Percentiles rank a stretch among this genome's conserved stretches.
phyloP scores from a whole-genome alignment of 208 protist species.

The Acanthamoeba royreba region DNA sequence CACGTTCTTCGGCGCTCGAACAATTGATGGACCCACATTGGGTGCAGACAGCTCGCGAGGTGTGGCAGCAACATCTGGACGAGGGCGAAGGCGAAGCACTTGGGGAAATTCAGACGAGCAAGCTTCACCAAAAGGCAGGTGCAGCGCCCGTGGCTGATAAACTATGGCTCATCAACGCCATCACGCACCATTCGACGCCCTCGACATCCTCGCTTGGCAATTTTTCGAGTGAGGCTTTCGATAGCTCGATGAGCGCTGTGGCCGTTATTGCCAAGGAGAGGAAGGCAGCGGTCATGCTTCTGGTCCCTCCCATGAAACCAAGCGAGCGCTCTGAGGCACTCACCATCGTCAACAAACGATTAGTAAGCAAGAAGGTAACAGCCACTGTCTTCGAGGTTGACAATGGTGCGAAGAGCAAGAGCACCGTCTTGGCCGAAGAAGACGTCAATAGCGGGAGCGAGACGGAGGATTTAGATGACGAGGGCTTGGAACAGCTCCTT shows the following conservation, averaged over 20 bases:
- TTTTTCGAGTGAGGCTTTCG: neutral
- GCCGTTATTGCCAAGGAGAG: neutral
- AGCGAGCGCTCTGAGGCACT: neutral
- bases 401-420: neutral
- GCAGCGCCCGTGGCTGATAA: neutral
- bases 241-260: neutral
- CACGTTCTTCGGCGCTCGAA: neutral
- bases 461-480: neutral
- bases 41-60: neutral
- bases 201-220: neutral
- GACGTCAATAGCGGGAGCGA: neutral
- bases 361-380: neutral
- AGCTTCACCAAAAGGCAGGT: no score
- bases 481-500: neutral
- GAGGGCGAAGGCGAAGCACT: neutral
- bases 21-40: neutral
- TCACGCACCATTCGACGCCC: neutral
- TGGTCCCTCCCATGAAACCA: neutral
- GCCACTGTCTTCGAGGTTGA: neutral
- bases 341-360: neutral
- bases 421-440: no score
- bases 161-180: neutral
- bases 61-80: neutral
- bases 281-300: neutral
- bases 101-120: neutral